Base-by-base conservation (phyloP, 495 filamentous ascomycete genomes). In the Choiromyces venosus region DNA sequence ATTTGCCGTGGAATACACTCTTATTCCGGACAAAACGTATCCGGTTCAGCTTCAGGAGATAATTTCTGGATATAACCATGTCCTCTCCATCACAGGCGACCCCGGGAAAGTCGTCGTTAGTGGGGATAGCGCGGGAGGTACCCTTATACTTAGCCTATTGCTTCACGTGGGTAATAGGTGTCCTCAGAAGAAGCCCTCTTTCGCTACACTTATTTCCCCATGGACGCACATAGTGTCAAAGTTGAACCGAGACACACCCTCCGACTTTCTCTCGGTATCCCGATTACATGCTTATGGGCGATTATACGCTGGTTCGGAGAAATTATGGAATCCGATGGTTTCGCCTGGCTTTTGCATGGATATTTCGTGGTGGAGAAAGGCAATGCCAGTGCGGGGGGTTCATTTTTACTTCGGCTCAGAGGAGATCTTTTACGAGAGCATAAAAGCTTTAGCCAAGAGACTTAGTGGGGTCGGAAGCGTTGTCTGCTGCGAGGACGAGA, bases 1-100 rank as follows among this genome's bases (percentile, higher is more conserved):
- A n/a, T 90, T 94, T 78, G 87, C 89, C 2, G 82, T 93, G 8
- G 91, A 94, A 69, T 94, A 94, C 78, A 90, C 89, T 10, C 85
- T 94, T 1, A 90, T 92, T n/a, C 92, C 91, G 16, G 89, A 92
- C 72, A 85, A 86, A 44, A 83, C 83, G 14, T 93, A 90, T 76
- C 91, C 91, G 8, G 86, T 83, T 12, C 92, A 93, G 79, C 77
- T 92, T 12, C 84, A 89, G 29, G 87, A 94, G 83, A 86, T 86
- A 1, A 80, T 90, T 38, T 82, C 84, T 38, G 91, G 88, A 16
- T 93, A 92, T 81, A 85, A 87, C 68, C 87, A 92, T 78, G 85
- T 90, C 7, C 82, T 91, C 18, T 86, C 85, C 33, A 83, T 85
- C 19, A 83, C 84, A 42, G 71, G 78, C 46, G 85, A 91, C 73